phyloP scores from a whole-genome alignment of 306 rosid species.

The Gastrolobium villosum region DNA sequence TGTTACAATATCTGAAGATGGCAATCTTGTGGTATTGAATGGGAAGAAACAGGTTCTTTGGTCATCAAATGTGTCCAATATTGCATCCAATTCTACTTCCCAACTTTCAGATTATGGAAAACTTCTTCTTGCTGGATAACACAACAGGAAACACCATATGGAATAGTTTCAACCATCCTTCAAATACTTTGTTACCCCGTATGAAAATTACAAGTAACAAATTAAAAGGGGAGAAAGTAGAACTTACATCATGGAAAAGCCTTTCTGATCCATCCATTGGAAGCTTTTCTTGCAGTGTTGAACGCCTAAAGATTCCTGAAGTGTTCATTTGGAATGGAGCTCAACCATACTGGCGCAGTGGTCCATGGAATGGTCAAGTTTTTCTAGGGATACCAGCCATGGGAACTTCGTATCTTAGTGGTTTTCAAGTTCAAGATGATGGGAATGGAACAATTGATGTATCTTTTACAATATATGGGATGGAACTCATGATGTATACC shows the following conservation, averaged over 20 bases:
- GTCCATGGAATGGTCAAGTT: slow-evolving; percentile 54
- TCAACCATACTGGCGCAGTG: slow-evolving; percentile 49
- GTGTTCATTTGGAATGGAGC: slow-evolving; percentile 37
- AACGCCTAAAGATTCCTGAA: neutral
- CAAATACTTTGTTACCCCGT: slow-evolving; percentile 11
- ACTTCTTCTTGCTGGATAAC: slow-evolving; percentile 48
- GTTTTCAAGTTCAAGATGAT: neutral
- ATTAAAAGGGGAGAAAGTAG: neutral
- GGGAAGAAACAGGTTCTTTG: slow-evolving; percentile 26
- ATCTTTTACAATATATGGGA: neutral
- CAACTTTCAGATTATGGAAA: slow-evolving; percentile 49
- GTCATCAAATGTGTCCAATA: slow-evolving; percentile 39
- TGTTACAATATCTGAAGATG: slow-evolving; percentile 43
- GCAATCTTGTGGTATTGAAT: slow-evolving; percentile 42
- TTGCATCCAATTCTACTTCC: slow-evolving; percentile 17
- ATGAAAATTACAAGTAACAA: slow-evolving; percentile 42
- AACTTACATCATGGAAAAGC: slow-evolving; percentile 48
- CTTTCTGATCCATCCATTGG: slow-evolving; percentile 46
- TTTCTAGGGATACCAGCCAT: slow-evolving; percentile 41
- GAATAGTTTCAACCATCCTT: slow-evolving; percentile 59
- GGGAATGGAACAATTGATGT: neutral
- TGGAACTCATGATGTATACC: rapidly evolving
- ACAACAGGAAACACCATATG: slow-evolving; percentile 36
- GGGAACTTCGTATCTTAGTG: neutral
- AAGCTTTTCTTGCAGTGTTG: slow-evolving; percentile 19